Evolutionary conservation across 2,329 filamentous ascomycete species (phyloP).

Genomic region (Xylariaceae sp.): DNA sequence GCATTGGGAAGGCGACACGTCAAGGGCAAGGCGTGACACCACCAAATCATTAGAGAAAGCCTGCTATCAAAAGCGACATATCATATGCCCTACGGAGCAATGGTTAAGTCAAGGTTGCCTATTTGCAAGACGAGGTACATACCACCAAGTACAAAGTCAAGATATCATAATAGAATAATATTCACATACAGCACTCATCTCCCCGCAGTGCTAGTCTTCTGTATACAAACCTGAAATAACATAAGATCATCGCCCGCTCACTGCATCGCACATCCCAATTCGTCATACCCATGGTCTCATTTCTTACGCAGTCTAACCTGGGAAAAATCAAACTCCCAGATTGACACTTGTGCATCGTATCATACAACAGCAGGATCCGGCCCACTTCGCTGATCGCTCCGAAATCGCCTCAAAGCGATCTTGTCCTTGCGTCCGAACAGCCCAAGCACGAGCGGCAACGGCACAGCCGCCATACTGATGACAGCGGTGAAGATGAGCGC

Average conservation of each 20-base stretch:
- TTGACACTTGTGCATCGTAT: background rate
- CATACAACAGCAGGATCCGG: background rate
- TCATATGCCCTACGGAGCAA: too few relatives aligned
- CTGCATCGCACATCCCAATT: too few relatives aligned
- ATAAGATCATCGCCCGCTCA: too few relatives aligned
- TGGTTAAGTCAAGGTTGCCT: too few relatives aligned
- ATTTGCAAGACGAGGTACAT: background rate
- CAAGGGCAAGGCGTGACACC: background rate
- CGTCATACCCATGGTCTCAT: too few relatives aligned
- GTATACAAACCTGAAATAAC: too few relatives aligned
- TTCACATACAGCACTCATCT: background rate
- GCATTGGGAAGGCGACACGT: constrained; percentile 24
- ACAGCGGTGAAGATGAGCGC: constrained; percentile 78
- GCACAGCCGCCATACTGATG: constrained; percentile 59
- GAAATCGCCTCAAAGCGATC: constrained; percentile 41
- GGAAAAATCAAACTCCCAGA: too few relatives aligned
- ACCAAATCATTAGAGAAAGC: too few relatives aligned
- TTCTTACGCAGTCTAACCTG: too few relatives aligned
- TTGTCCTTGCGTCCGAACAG: constrained; percentile 59
- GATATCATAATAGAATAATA: constrained; percentile 2
- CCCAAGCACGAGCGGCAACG: constrained; percentile 65
- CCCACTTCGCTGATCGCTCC: background rate
- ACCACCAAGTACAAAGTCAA: background rate
- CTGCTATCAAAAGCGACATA: too few relatives aligned
- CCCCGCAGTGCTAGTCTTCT: too few relatives aligned